Evolutionary conservation across 1,139 yeast species (phyloP).

Genomic region (Nematodospora anomalae): DNA sequence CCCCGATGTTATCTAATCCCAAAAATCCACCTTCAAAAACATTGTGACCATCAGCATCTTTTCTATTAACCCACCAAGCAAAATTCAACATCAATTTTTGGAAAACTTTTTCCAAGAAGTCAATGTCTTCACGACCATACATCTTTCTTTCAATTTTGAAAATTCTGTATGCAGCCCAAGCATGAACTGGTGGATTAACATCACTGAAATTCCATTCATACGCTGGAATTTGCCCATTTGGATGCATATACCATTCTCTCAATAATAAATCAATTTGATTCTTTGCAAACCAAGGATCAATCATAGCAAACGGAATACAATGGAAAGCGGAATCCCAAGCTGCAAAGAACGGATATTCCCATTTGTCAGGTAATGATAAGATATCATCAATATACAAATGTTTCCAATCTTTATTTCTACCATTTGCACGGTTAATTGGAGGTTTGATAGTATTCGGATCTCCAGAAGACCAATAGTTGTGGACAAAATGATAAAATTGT

Average conservation of each 20-base stretch:
- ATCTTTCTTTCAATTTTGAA: slow-evolving; percentile 87
- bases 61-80: slow-evolving; percentile 98
- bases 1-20: slow-evolving; percentile 92
- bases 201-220: slow-evolving; percentile 97
- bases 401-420: slow-evolving; percentile 87
- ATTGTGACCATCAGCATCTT: slow-evolving; percentile 85
- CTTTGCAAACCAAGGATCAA: slow-evolving; percentile 93
- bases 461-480: slow-evolving; percentile 85
- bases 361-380: slow-evolving; percentile 89
- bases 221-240: slow-evolving; percentile 97
- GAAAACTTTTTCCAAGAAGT: slow-evolving; percentile 86
- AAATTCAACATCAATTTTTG: slow-evolving; percentile 87
- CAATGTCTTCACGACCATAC: slow-evolving; percentile 80
- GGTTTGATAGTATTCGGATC: slow-evolving; percentile 80
- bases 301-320: slow-evolving; percentile 90
- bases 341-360: slow-evolving; percentile 97
- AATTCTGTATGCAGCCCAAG: slow-evolving; percentile 93
- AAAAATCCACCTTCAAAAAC: slow-evolving; percentile 95
- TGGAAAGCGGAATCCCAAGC: slow-evolving; percentile 99
- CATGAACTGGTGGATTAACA: slow-evolving; percentile 97
- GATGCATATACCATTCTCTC: slow-evolving; percentile 98
- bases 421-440: slow-evolving; percentile 75
- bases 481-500: slow-evolving; percentile 87
- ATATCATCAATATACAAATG: slow-evolving; percentile 89
- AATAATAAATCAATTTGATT: slow-evolving; percentile 84